Evolutionary conservation across 495 filamentous ascomycete genomes (phyloP), one percentile per base, ranked within the genome.

Genomic region (Echria macrotheca): DNA sequence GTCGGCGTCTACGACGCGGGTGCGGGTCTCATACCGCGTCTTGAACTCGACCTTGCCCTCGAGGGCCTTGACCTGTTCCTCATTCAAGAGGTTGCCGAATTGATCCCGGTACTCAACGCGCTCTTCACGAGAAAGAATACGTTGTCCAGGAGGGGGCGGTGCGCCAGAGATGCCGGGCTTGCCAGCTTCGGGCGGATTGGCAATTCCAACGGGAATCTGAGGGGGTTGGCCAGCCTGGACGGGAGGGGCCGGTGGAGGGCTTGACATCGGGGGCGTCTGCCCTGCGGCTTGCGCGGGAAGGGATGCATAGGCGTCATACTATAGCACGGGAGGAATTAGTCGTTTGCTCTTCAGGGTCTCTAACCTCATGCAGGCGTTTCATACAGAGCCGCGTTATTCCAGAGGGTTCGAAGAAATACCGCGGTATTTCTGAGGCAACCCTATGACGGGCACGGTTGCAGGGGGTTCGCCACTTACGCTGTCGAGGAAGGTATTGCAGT

Each of bases 101-200:
- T 97, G 88, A 62, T 98, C 93, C 35, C 93, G 83, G 68, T 95
- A 98, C 68, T 98, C 93, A 50, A 96, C 75, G 50, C 84, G 85
- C 61, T 96, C 89, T 63, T 95, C 85, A 22, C 76, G 76, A 36
- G 76, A 78, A 33, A 87, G 42, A 35, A 89, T 59, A 42, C 74
- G 72, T 45, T 80, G 76, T 18, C 74, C 69, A 28, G 63, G 55
- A 15, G 67, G 61, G 43, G 64, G 57, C n/a, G 70, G 67, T 2
- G 70, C 67, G 25, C 67, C 69, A 9, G 72, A 75, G 49, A 75
- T 68, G 14, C 59, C 43, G 12, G 55, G 47, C 44, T 63, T 43
- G 1, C 21, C 58, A 10, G 47, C 44, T 29, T 64, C 56, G 18
- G 44, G 56, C 12, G 50, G 33, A 17, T 53, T 26, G 5, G 44